Conservation (phyloP, 148 eudicot species). For the Fagopyrum esculentum region DNA sequence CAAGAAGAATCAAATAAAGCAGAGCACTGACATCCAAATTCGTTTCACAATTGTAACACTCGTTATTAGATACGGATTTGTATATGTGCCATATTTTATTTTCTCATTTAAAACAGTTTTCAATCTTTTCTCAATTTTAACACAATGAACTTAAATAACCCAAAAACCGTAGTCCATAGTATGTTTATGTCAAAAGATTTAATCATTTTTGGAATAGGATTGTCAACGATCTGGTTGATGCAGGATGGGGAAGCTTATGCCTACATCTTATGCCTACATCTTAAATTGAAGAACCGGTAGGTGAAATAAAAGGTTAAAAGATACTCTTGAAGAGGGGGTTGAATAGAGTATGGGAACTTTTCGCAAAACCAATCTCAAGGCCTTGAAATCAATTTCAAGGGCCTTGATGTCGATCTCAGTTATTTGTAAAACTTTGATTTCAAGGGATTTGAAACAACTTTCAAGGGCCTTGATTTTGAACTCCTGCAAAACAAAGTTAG, state of each 20-base stretch:
- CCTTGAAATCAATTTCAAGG: too few relatives aligned
- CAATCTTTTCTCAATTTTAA: background rate
- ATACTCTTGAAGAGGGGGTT: too few relatives aligned
- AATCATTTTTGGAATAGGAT: background rate
- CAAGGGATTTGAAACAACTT: too few relatives aligned
- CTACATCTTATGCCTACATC: slow-evolving; percentile 27
- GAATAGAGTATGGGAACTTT: too few relatives aligned
- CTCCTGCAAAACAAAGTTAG: too few relatives aligned
- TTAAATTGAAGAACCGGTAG: too few relatives aligned
- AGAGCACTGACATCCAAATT: background rate
- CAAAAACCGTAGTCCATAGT: background rate
- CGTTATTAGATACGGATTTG: background rate
- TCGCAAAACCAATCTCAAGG: too few relatives aligned
- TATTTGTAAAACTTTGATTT: too few relatives aligned
- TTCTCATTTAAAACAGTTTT: background rate
- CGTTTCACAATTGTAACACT: background rate
- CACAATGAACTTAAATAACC: background rate
- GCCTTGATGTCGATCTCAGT: too few relatives aligned
- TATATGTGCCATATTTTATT: background rate
- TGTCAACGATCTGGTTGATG: slow-evolving; percentile 12
- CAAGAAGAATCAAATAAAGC: background rate
- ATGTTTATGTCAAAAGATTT: background rate
- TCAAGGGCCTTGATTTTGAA: too few relatives aligned
- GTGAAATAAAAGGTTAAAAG: too few relatives aligned
- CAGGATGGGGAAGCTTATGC: slow-evolving; percentile 99